These are phyloP conservation scores for Aspergillus sclerotiicarbonarius DNA, from an alignment of 495 filamentous ascomycete genomes.

Conservation along the genomic window DNA sequence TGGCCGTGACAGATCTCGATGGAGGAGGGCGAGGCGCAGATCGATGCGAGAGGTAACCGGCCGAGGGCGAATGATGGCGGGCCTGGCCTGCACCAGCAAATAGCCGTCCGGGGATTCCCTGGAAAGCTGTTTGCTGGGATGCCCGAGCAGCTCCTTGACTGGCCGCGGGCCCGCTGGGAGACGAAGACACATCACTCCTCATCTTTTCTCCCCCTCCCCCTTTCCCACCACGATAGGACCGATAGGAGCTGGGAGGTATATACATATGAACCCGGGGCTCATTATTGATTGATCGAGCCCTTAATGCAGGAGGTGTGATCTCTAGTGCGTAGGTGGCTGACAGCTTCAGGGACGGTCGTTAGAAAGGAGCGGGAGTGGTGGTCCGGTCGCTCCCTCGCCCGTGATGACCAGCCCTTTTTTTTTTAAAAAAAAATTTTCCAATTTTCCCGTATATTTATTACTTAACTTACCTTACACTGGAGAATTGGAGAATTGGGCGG, in stretches of 20 bases:
- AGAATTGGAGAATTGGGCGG: background rate
- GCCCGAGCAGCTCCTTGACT: conserved; percentile 1
- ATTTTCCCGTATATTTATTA: no score
- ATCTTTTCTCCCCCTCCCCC: background rate
- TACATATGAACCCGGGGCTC: background rate
- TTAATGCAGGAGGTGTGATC: conserved; percentile 7
- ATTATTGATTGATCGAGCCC: conserved; percentile 2
- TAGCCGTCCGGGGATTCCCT: conserved; percentile 4
- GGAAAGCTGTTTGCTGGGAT: conserved; percentile 8
- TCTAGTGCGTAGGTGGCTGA: conserved; percentile 19
- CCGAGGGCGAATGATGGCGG: conserved; percentile 3
- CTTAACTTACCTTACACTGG: no score
- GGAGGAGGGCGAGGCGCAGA: conserved; percentile 6
- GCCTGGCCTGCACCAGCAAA: conserved; percentile 9
- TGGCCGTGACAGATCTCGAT: conserved; percentile 20
- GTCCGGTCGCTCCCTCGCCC: no score
- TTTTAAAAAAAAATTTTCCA: no score
- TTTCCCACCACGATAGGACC: background rate
- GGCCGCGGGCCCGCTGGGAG: background rate
- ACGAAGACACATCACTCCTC: conserved; percentile 13
- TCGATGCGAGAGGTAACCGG: conserved; percentile 8
- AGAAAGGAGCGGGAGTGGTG: background rate
- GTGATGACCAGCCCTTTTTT: no score
- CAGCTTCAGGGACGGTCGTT: conserved; percentile 8
- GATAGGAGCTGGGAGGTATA: background rate